Base-by-base conservation (phyloP, 257 asterid species). In the Ocimum tenuiflorum region DNA sequence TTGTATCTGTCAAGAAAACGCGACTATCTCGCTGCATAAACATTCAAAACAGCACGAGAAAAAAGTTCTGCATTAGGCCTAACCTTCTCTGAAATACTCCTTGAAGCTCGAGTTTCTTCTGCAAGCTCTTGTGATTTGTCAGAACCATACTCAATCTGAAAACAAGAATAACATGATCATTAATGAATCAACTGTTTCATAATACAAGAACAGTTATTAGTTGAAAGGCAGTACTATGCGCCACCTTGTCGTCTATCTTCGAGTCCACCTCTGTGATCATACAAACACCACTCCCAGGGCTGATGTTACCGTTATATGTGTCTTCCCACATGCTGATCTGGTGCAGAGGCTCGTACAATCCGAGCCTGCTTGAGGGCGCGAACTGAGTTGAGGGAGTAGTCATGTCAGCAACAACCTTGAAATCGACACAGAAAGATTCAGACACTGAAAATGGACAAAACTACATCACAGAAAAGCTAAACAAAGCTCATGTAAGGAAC, bases 281-380 rank as follows among this genome's bases (percentile, higher is more conserved):
- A 68, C 86, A 82, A 0, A 78, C 80, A 23, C 74, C 80, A 4
- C 75, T 31, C 8, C 76, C 81, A 18, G 91, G 82, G 76, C 78
- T 77, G 35, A 85, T 79, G 52, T 74, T 80, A 27, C 80, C 83
- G 29, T 80, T 83, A 29, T 81, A 84, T 7, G 89, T 11, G 12
- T 83, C 98, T 4, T 85, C 96, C 98, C 96, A 91, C 91, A 87
- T 77, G 80, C 86, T 75, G 15, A 91, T 80, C 36, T 83, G 95
- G 77, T 79, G 86, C 69, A 86, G 71, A 0, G 98, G 82, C 58
- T 88, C 95, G 65, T 78, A 82, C 18, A 87, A 54, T 0, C 88
- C 83, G 77, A 91, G 82, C 75, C 91, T 77, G 60, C 88, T 78
- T 10, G 94, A 69, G 8, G 91, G 81, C 18, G 92, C 91, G 56